Base-by-base conservation (phyloP, 2,329 filamentous ascomycete genomes). In the Calonectria pauciramosa region DNA sequence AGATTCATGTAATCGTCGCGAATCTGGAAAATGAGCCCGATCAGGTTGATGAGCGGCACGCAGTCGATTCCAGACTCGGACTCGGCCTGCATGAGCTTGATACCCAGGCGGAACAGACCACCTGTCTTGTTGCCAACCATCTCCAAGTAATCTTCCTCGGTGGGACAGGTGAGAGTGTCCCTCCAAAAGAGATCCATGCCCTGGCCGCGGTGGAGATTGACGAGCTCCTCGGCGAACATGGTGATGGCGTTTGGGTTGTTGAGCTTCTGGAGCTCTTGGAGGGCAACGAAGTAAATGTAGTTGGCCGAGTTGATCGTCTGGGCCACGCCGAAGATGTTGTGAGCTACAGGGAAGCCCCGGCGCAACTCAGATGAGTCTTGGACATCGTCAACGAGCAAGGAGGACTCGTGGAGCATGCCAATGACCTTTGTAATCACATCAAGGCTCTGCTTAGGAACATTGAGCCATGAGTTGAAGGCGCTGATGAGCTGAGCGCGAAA, bases 1-100 rank as follows among this genome's bases (percentile, higher is more conserved):
- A 99, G 92, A 84, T 99, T 99, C 85, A 96, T 92, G 87, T 98
- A 98, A 89, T 99, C 97, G 87, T 96, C 95, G 80, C 94, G 92
- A 86, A 98, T 97, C 85, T 98, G 95, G 89, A 96, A 98, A 84
- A 97, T 92, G 71, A 97, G 91, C 38, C 95, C 95, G 72, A 97
- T 91, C 38, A 95, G 88, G 85, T 96, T 97, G 82, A 97, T 95
- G 23, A 99, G 91, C 23, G 95, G 93, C 41, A 95, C 91, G 85
- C 94, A 96, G 87, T 96, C 94, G 34, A 90, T 83, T n/a, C 80
- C 80, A 23, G 86, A 82, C 36, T 82, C 81, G 20, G 90, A 91
- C 85, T 96, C 94, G 69, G 93, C 94, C 84, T 96, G 94, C 95
- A 98, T 97, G 36, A 97, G 90, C 86, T 96, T 95, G 83, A 97